phyloP scores from a whole-genome alignment of 352 stramenopile genomes.

The Phytopythium mirpurense region DNA sequence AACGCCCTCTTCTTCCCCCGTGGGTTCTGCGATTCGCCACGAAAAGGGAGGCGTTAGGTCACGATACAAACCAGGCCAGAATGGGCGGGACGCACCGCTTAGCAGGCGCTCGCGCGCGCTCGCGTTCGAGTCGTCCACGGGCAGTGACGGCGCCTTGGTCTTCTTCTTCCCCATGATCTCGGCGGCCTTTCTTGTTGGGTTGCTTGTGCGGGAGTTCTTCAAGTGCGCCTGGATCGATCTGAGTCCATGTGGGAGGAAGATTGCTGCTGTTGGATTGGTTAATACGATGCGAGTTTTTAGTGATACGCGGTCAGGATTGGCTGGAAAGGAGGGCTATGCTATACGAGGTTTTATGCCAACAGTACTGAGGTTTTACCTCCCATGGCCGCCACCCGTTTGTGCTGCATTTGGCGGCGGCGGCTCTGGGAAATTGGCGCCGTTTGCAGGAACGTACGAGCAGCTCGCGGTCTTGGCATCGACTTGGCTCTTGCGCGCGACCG shows the following conservation, averaged over 20 bases:
- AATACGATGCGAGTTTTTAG: background rate
- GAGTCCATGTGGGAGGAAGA: conserved; percentile 7
- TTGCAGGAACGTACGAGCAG: too few species aligned
- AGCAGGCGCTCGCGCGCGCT: conserved; percentile 47
- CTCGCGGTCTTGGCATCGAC: background rate
- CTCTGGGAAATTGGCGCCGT: background rate
- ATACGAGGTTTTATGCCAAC: background rate
- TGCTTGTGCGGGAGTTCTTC: too few species aligned
- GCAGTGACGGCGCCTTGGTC: conserved; percentile 33
- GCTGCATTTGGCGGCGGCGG: background rate
- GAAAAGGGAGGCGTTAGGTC: background rate
- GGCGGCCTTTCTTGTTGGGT: conserved; percentile 6
- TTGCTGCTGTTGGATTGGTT: conserved; percentile 11
- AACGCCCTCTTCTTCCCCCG: conserved; percentile 12
- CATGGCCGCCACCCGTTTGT: background rate
- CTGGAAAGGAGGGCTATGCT: too few species aligned
- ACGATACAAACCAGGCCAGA: too few species aligned
- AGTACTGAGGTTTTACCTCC: background rate
- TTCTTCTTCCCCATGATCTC: conserved; percentile 63
- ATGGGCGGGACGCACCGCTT: conserved; percentile 18
- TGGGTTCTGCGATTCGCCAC: conserved; percentile 6
- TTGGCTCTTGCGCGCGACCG: background rate
- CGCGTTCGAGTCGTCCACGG: conserved; percentile 32
- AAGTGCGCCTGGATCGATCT: conserved; percentile 3
- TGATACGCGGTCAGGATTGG: too few species aligned